Evolutionary conservation across 306 rosid species (phyloP).

Genomic region (Vachellia pachyceras): DNA sequence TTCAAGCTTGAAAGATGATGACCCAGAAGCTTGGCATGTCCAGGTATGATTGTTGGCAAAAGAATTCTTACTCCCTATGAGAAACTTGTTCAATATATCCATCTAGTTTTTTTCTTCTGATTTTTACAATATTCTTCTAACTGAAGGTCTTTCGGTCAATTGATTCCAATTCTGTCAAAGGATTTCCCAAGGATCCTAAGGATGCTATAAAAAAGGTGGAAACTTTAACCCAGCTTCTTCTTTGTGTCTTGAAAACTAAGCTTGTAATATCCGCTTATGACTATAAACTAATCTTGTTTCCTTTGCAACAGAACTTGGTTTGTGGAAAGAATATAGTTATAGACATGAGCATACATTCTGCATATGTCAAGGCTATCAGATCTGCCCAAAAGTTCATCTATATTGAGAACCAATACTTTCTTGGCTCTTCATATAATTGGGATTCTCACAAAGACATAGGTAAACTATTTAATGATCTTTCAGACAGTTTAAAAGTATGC

Average conservation of each 20-base stretch:
- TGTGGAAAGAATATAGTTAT: conserved; percentile 71
- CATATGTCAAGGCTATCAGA: conserved; percentile 72
- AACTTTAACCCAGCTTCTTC: conserved; percentile 20
- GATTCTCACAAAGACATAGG: conserved; percentile 69
- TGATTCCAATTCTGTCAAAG: conserved; percentile 83
- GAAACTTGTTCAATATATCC: neutral
- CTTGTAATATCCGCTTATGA: neutral
- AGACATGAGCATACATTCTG: conserved; percentile 74
- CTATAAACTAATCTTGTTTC: conserved; percentile 3
- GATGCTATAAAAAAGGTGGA: conserved; percentile 67
- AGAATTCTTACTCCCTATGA: conserved; percentile 14
- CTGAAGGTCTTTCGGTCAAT: conserved; percentile 85
- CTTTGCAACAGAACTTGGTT: conserved; percentile 59
- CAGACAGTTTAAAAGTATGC: neutral
- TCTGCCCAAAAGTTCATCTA: conserved; percentile 67
- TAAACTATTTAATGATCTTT: conserved; percentile 40
- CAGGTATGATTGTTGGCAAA: conserved; percentile 61
- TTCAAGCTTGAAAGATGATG: conserved; percentile 47
- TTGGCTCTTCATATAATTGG: conserved; percentile 92
- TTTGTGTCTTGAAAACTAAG: conserved; percentile 14
- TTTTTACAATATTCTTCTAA: conserved; percentile 26
- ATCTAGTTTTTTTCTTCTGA: neutral
- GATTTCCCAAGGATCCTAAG: conserved; percentile 77
- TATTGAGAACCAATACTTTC: conserved; percentile 73
- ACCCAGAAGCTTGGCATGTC: conserved; percentile 83